Conservation (phyloP, 345 rosid genomes). For the Limnanthes douglasii region DNA sequence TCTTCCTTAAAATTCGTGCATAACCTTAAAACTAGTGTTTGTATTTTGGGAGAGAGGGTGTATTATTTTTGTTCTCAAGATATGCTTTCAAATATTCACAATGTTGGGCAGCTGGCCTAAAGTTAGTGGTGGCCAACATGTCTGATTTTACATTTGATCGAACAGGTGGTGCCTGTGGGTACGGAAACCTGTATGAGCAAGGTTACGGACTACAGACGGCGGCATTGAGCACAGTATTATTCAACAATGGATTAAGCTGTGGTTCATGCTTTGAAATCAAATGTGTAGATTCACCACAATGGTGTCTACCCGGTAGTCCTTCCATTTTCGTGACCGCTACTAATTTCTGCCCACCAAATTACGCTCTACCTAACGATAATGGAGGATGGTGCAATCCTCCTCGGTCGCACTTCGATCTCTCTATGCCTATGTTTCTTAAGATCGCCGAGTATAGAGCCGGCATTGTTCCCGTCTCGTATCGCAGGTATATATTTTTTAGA, state of each 20-base stretch:
- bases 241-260: slow-evolving; percentile 84
- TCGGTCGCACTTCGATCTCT: slow-evolving; percentile 88
- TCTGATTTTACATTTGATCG: no score
- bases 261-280: slow-evolving; percentile 90
- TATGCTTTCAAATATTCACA: no score
- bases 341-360: slow-evolving; percentile 95
- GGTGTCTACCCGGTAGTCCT: slow-evolving; percentile 79
- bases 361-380: slow-evolving; percentile 57
- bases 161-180: slow-evolving; percentile 99
- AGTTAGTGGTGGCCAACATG: no score
- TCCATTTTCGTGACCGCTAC: slow-evolving; percentile 79
- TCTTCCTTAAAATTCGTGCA: no score
- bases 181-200: slow-evolving; percentile 87
- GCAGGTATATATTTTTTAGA: slow-evolving; percentile 33
- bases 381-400: slow-evolving; percentile 99
- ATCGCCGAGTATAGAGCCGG: slow-evolving; percentile 89
- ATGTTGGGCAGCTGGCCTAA: no score
- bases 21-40: no score
- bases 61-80: no score
- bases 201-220: slow-evolving; percentile 96
- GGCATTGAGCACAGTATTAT: slow-evolving; percentile 83
- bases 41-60: no score
- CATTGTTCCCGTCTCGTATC: slow-evolving; percentile 75
- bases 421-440: slow-evolving; percentile 99
- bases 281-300: slow-evolving; percentile 55